A percentile compares a stretch with the other conserved stretches of the same genome.
These are phyloP conservation scores for Fusarium coicis DNA, from an alignment of 2,329 filamentous ascomycete species.

Conservation along the genomic window DNA sequence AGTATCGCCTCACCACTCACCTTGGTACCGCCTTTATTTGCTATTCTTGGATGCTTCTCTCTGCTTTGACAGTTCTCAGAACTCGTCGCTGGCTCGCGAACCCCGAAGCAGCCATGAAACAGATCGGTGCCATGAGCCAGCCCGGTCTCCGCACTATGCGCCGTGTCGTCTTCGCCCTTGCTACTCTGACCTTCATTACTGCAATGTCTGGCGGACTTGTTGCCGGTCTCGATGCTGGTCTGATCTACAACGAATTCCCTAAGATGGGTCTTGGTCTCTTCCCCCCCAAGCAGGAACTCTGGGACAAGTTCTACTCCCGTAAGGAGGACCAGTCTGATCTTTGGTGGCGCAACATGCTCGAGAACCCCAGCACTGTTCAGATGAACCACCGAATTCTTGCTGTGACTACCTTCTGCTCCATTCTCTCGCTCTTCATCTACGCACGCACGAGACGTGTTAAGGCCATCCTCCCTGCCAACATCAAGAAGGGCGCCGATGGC, in stretches of 20 bases:
- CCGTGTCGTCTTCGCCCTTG: slow-evolving; percentile 75
- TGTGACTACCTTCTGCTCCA: slow-evolving; percentile 84
- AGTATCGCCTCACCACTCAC: slow-evolving; percentile 92
- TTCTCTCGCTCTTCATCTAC: slow-evolving; percentile 85
- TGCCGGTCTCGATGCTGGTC: slow-evolving; percentile 91
- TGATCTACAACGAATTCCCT: slow-evolving; percentile 99
- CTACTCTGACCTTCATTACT: slow-evolving; percentile 83
- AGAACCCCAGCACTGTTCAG: slow-evolving; percentile 96
- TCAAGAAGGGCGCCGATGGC: slow-evolving; percentile 76
- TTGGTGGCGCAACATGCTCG: slow-evolving; percentile 97
- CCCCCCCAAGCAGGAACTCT: slow-evolving; percentile 85
- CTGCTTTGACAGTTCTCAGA: slow-evolving; percentile 85
- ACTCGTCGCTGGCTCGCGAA: slow-evolving; percentile 76
- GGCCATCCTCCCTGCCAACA: slow-evolving; percentile 69
- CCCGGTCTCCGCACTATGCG: slow-evolving; percentile 80
- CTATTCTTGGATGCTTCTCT: slow-evolving; percentile 94
- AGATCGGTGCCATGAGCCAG: slow-evolving; percentile 70
- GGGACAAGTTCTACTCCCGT: slow-evolving; percentile 86
- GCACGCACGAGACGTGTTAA: slow-evolving; percentile 72
- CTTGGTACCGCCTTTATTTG: slow-evolving; percentile 90
- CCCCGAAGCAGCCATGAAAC: slow-evolving; percentile 69
- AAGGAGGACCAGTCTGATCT: slow-evolving; percentile 82
- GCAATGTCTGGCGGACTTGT: slow-evolving; percentile 95
- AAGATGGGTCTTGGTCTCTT: slow-evolving; percentile 89
- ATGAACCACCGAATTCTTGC: slow-evolving; percentile 95